Percentiles rank a stretch among this genome's conserved stretches.
Conservation (phyloP, 768 basidiomycete species). For the Russula sp. region DNA sequence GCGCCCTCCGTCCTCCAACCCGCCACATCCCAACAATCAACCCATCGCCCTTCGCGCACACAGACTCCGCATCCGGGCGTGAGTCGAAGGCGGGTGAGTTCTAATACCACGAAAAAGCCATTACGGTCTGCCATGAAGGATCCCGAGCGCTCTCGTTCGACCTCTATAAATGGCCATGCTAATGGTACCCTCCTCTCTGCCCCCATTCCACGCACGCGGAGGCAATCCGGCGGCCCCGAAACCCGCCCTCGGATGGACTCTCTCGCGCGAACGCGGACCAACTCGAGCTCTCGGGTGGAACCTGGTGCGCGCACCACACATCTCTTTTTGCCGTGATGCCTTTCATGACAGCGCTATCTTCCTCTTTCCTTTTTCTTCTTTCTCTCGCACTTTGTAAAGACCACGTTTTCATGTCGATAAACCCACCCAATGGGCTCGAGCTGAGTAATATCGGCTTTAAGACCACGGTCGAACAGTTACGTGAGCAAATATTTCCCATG, state of each 20-base stretch:
- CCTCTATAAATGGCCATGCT: not conserved
- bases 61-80: slow-evolving; percentile 27
- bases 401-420: slow-evolving; percentile 67
- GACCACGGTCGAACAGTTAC: slow-evolving; percentile 51
- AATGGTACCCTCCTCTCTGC: slow-evolving; percentile 23
- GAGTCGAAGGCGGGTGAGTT: slow-evolving; percentile 31
- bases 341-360: slow-evolving; percentile 1
- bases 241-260: slow-evolving; percentile 24
- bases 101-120: slow-evolving; percentile 22
- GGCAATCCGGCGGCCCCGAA: slow-evolving; percentile 34
- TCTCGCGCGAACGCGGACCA: slow-evolving; percentile 31
- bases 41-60: slow-evolving; percentile 10
- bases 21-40: not conserved
- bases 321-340: not conserved
- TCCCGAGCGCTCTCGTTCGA: slow-evolving; percentile 22
- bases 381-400: slow-evolving; percentile 34
- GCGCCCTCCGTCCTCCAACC: slow-evolving; percentile 9
- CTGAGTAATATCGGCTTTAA: slow-evolving; percentile 41
- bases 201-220: slow-evolving; percentile 30
- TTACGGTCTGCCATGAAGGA: slow-evolving; percentile 58
- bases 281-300: slow-evolving; percentile 26
- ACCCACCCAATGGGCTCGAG: slow-evolving; percentile 55
- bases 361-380: not conserved
- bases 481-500: slow-evolving; percentile 46
- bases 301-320: slow-evolving; percentile 23